Base-by-base conservation (phyloP, 2,329 filamentous ascomycete genomes). In the Aspergillus melleus region DNA sequence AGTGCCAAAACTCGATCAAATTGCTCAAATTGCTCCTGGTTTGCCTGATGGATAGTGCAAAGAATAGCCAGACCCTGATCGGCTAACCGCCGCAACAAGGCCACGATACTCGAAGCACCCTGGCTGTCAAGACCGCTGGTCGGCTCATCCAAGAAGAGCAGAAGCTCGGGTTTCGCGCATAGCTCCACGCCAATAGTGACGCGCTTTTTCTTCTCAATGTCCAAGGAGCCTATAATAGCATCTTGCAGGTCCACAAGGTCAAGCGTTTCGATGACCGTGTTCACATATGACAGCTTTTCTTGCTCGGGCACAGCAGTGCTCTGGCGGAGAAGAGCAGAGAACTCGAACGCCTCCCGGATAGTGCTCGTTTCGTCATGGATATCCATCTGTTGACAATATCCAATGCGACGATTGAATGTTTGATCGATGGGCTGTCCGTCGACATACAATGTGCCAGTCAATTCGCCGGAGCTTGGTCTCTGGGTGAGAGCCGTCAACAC, bases 401-500 rank as follows among this genome's bases (percentile, higher is more conserved):
- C 88, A n/a, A 87, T 89, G 22, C 83, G 81, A 12, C 88, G 80
- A 64, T 88, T 86, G 67, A 90, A 90, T 46, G 83, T 82, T 1
- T 77, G 73, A 2, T 82, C 83, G 0, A 88, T 78, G 0, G 80
- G 74, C 29, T 80, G 79, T 2, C 86, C 86, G 63, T 90, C 86
- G 6, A 90, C 85, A 24, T 86, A 80, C 78, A 90, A 85, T 52
- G 86, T 82, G 2, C 88, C 88, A 4, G 77, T 75, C 2, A 88
- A 76, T 16, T 84, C 78, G 49, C 88, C 86, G n/a, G 79, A 79
- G 11, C 76, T 85, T 67, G 90, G 86, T 2, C 90, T 83, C 67
- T 90, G 88, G 0, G 89, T 86, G 1, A 89, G 77, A 0, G 88
- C 89, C 70, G 92, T 91, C 26, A 94, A 79, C 0, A 93, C 80